Conservation (phyloP, 257 asterid genomes). For the Eustoma russellianum region DNA sequence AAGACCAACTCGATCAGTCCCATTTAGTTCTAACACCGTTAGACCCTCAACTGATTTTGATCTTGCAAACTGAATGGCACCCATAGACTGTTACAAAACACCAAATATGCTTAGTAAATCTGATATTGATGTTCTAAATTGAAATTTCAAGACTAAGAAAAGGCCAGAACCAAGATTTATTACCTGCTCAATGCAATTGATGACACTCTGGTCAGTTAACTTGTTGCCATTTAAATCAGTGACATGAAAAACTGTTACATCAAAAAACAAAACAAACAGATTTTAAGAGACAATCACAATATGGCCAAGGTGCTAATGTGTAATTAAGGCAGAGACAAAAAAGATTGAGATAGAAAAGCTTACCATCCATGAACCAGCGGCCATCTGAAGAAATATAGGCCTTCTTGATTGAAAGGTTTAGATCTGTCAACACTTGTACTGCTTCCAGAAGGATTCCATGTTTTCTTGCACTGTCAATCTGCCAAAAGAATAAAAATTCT, state of each 20-base stretch:
- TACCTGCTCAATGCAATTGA: conserved; percentile 83
- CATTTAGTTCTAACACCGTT: conserved; percentile 72
- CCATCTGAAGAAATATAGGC: conserved; percentile 92
- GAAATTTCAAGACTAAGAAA: background rate
- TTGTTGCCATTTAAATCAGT: conserved; percentile 83
- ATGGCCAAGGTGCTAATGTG: conserved; percentile 20
- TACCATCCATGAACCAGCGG: conserved; percentile 97
- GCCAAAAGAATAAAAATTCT: background rate
- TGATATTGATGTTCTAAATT: background rate
- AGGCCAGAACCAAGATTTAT: background rate
- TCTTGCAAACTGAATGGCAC: conserved; percentile 50
- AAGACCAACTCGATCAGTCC: conserved; percentile 76
- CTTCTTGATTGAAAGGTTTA: conserved; percentile 77
- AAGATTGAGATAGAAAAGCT: conserved; percentile 10
- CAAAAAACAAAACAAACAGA: conserved; percentile 2
- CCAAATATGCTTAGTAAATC: background rate
- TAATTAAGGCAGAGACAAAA: conserved; percentile 9
- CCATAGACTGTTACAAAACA: conserved; percentile 50
- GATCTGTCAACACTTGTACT: conserved; percentile 73
- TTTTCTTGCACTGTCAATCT: conserved; percentile 86
- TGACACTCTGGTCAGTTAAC: conserved; percentile 69
- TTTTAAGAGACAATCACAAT: conserved; percentile 17
- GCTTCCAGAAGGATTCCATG: conserved; percentile 88
- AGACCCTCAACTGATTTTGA: conserved; percentile 49
- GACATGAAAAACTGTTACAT: conserved; percentile 76